Conservation (phyloP, 1,284 basidiomycete genomes). For the Cryptococcus sp. region DNA sequence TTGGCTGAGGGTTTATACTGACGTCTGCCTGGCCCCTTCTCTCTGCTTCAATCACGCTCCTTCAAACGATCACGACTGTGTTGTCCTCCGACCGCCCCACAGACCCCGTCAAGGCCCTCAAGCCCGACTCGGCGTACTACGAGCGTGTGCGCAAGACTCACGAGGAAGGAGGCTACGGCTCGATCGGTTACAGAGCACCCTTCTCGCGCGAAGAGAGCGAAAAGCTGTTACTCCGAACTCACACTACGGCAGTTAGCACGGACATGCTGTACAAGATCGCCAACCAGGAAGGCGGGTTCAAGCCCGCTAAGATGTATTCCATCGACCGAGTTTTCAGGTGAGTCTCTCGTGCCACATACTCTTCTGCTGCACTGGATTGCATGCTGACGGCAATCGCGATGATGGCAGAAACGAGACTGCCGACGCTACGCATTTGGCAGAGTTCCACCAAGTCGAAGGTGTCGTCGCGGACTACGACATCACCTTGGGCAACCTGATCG, state of each 20-base stretch:
- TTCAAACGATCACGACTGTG: not conserved
- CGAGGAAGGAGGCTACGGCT: constrained; percentile 88
- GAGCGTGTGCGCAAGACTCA: constrained; percentile 84
- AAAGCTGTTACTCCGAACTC: constrained; percentile 91
- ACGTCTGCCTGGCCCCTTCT: not conserved
- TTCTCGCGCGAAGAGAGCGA: constrained; percentile 90
- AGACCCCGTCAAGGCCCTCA: constrained; percentile 80
- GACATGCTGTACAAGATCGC: constrained; percentile 94
- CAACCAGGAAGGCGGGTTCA: constrained; percentile 73
- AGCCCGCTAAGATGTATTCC: constrained; percentile 94
- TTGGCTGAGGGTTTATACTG: not conserved
- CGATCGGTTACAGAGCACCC: constrained; percentile 96
- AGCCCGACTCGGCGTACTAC: constrained; percentile 84
- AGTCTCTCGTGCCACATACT: constrained; percentile 9
- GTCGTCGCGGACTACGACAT: constrained; percentile 94
- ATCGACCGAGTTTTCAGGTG: constrained; percentile 91
- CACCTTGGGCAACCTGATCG: constrained; percentile 95
- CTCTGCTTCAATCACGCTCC: not conserved
- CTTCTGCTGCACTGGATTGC: not conserved
- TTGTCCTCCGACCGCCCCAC: constrained; percentile 1
- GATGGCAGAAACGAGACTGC: constrained; percentile 86
- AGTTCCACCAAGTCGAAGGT: constrained; percentile 99
- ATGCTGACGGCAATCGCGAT: not conserved
- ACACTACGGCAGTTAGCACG: constrained; percentile 94
- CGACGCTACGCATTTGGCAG: constrained; percentile 98